These are phyloP conservation scores for Pestalotiopsis sp. DNA, from an alignment of 2,329 filamentous ascomycete genomes.

Conservation along the genomic window DNA sequence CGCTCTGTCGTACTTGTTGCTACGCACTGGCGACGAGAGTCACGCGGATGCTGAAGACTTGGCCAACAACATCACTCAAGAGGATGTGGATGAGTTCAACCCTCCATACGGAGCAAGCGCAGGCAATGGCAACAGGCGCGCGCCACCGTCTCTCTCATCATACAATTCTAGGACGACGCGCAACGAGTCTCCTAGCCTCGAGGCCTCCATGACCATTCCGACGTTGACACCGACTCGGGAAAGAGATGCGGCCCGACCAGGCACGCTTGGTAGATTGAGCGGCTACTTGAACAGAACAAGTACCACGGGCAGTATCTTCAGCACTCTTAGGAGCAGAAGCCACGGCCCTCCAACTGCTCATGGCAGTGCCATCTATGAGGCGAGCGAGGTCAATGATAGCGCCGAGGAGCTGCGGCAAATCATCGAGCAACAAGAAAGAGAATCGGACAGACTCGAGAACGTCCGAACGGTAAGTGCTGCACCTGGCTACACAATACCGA, in stretches of 20 bases:
- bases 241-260: conserved; percentile 35
- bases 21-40: conserved; percentile 72
- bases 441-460: conserved; percentile 84
- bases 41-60: conserved; percentile 64
- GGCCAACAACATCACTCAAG: conserved; percentile 58
- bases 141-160: conserved; percentile 72
- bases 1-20: conserved; percentile 86
- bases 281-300: conserved; percentile 58
- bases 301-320: conserved; percentile 51
- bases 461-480: conserved; percentile 80
- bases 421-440: conserved; percentile 77
- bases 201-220: conserved; percentile 54
- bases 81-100: conserved; percentile 81
- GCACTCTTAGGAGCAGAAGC: conserved; percentile 56
- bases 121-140: conserved; percentile 51
- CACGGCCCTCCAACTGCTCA: conserved; percentile 37
- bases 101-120: conserved; percentile 53
- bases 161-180: conserved; percentile 76
- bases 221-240: conserved; percentile 57
- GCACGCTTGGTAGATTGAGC: conserved; percentile 62
- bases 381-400: conserved; percentile 70
- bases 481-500: not conserved
- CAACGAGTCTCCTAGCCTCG: conserved; percentile 62
- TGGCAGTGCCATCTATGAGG: conserved; percentile 54
- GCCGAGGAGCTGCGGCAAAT: conserved; percentile 82